Base-by-base conservation (phyloP, 1,284 basidiomycete genomes). In the Boletus semigastroideus region DNA sequence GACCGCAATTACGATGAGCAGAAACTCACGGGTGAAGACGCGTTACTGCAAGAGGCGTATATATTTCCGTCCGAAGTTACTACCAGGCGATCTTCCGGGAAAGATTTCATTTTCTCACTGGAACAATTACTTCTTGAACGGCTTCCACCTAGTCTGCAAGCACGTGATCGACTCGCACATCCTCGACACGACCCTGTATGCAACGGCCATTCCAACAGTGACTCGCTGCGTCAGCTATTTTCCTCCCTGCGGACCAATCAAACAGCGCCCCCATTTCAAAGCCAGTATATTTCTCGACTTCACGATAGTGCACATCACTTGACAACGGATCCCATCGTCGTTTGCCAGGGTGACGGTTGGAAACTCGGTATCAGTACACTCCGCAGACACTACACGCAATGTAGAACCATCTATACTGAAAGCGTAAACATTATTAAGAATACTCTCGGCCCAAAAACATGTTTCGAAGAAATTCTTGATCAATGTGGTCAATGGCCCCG, bases 401-500 rank as follows among this genome's bases (percentile, higher is more conserved):
- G 38, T 22, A 48, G 16, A n/a, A n/a, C 3, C 13, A 20, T 17
- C 17, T 51, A 51, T n/a, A 34, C 3, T 12, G 44, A 51, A 4
- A 30, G 22, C 14, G 14, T 48, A 1, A 17, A 40, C 6, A 27
- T 20, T 0, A 16, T 47, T 17, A 51, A 48, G 27, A n/a, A 0
- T 3, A 11, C 3, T 4, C 31, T 51, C 2, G 19, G 31, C 7
- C 49, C 49, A 6, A n/a, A 6, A 20, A 42, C 45, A 1, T 2
- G 13, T 2, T 16, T 30, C 1, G 49, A 51, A 47, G 25, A 7
- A 6, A 1, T 30, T 19, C 25, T 48, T 2, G 38, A 41, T 22
- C 31, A 22, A 14, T 51, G 17, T 30, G 38, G 49, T 6, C 49
- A 51, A 14, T 51, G 49, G 49, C 49, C 49, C 16, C 38, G 17